These are phyloP conservation scores for Isochrysis galbana DNA, from an alignment of 78 protist species.

Conservation along the genomic window DNA sequence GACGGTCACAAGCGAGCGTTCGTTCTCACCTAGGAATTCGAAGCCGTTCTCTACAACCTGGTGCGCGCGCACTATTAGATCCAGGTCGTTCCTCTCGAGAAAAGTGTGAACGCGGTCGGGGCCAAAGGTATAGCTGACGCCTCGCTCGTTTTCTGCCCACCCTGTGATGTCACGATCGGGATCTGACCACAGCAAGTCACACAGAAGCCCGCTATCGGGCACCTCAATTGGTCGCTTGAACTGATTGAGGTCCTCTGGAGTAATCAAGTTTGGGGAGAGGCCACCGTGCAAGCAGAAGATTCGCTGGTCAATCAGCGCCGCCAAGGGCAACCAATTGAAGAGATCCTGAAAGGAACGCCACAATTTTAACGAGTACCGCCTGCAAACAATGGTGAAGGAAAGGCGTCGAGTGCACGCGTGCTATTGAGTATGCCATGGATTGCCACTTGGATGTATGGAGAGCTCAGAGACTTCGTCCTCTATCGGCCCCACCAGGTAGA, in stretches of 20 bases:
- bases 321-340: conserved; percentile 48
- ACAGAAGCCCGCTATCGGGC: conserved; percentile 36
- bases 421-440: too few species aligned
- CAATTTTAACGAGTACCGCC: conserved; percentile 74
- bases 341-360: conserved; percentile 6
- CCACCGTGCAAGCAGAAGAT: conserved; percentile 48
- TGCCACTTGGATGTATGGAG: too few species aligned
- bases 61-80: conserved; percentile 97
- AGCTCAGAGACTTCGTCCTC: too few species aligned
- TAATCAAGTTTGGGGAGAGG: conserved; percentile 23
- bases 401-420: too few species aligned
- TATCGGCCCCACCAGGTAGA: too few species aligned
- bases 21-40: conserved; percentile 55
- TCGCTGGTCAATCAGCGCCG: conserved; percentile 20
- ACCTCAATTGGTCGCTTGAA: conserved; percentile 45
- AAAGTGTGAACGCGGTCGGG: conserved; percentile 60
- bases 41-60: conserved; percentile 77
- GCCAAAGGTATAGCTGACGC: conserved; percentile 67
- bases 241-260: background rate
- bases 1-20: conserved; percentile 55
- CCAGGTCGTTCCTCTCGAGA: conserved; percentile 88
- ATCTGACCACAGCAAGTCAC: conserved; percentile 68
- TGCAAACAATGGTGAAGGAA: too few species aligned
- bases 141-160: conserved; percentile 70
- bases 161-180: conserved; percentile 56